These are phyloP conservation scores for Fusarium proliferatum DNA, from an alignment of 2,329 filamentous ascomycete species.

Conservation along the genomic window DNA sequence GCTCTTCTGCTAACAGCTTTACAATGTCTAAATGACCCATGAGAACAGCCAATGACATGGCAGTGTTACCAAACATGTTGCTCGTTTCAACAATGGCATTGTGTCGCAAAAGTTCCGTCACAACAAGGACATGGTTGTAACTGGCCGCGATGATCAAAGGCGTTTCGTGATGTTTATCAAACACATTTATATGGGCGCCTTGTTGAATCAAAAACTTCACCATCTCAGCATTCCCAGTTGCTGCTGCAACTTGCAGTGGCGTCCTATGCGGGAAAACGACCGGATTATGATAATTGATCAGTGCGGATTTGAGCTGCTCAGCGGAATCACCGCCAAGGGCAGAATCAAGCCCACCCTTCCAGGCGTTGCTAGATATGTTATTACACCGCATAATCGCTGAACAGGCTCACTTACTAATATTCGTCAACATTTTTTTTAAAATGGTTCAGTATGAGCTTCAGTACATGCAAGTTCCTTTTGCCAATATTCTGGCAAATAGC, in stretches of 20 bases:
- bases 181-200: background rate
- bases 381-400: too few species aligned
- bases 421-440: too few species aligned
- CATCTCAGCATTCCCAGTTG: background rate
- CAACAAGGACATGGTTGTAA: too few species aligned
- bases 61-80: background rate
- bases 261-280: rapidly evolving
- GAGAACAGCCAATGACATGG: background rate
- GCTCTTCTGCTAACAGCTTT: background rate
- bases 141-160: background rate
- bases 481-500: too few species aligned
- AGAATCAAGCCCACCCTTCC: background rate
- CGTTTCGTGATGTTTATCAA: rapidly evolving
- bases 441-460: background rate
- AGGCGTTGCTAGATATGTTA: background rate
- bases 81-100: background rate
- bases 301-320: background rate
- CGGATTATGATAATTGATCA: background rate
- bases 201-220: background rate
- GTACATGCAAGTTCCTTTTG: too few species aligned
- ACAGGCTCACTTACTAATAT: background rate
- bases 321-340: background rate
- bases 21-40: background rate
- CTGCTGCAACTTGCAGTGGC: background rate
- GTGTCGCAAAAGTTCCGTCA: background rate